phyloP scores from a whole-genome alignment of 2,329 filamentous ascomycete species.

The Hypoxylon sp. region DNA sequence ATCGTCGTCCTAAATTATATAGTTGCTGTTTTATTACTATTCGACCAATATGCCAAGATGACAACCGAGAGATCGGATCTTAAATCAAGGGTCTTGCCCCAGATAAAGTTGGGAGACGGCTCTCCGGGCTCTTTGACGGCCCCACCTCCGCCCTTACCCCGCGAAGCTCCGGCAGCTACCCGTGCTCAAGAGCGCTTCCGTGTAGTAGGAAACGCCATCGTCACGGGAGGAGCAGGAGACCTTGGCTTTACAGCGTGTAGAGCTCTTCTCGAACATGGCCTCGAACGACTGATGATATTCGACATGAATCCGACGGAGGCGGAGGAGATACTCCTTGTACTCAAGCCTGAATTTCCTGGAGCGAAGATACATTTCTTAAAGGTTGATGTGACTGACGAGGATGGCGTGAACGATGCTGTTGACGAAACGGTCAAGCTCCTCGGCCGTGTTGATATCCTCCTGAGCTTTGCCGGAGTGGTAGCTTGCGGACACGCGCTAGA shows the following conservation, averaged over 20 bases:
- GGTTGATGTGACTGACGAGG: constrained; percentile 71
- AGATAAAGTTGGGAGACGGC: constrained; percentile 47
- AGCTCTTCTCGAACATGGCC: constrained; percentile 53
- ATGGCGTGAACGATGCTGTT: constrained; percentile 56
- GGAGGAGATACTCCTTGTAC: constrained; percentile 56
- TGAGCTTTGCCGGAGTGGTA: constrained; percentile 78
- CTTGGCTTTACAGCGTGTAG: constrained; percentile 49
- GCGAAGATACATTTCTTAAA: constrained; percentile 63
- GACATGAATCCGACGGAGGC: constrained; percentile 50
- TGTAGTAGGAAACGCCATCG: constrained; percentile 50
- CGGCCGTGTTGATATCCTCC: constrained; percentile 63
- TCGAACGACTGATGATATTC: constrained; percentile 52
- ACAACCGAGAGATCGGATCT: constrained; percentile 47
- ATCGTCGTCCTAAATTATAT: constrained; percentile 5
- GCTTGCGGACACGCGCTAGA: constrained; percentile 71
- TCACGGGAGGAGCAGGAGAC: constrained; percentile 52
- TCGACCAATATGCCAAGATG: constrained; percentile 34
- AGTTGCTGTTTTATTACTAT: constrained; percentile 3
- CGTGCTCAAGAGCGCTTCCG: constrained; percentile 50
- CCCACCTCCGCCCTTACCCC: constrained; percentile 46
- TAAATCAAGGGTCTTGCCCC: constrained; percentile 44
- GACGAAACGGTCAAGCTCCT: constrained; percentile 45
- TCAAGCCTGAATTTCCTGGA: constrained; percentile 67
- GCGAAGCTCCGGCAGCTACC: constrained; percentile 35
- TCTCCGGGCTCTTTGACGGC: constrained; percentile 43